A percentile compares a stretch with the other conserved stretches of the same genome.
Conservation (phyloP, 257 asterid genomes). For the Rubia yunnanensis region DNA sequence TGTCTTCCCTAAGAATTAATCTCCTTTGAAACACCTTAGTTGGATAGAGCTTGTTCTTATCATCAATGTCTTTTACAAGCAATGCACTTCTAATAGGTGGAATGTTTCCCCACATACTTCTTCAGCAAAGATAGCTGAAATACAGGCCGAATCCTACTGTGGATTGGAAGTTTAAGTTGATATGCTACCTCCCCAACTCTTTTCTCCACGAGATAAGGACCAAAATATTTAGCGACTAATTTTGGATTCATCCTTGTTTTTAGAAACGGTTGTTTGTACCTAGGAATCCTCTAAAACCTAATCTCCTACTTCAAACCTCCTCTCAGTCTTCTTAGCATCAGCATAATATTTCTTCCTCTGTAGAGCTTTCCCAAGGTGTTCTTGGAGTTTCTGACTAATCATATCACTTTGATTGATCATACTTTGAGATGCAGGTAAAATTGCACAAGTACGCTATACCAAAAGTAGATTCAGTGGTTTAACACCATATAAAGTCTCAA, state of each 20-base stretch:
- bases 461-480: background rate
- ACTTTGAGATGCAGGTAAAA: background rate
- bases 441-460: rapidly evolving
- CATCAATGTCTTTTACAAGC: too few relatives aligned
- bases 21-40: too few relatives aligned
- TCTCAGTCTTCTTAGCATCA: background rate
- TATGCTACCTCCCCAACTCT: background rate
- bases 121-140: background rate
- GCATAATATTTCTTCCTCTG: background rate
- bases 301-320: background rate
- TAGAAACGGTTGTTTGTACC: background rate
- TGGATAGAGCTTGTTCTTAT: too few relatives aligned
- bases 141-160: background rate
- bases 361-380: background rate
- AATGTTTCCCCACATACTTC: background rate
- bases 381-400: background rate
- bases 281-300: background rate
- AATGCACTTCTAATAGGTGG: too few relatives aligned
- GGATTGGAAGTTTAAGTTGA: background rate
- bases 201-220: background rate
- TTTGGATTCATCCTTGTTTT: background rate
- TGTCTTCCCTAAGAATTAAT: too few relatives aligned
- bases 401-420: background rate
- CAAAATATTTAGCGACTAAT: background rate
- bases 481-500: background rate